Evolutionary conservation across 345 rosid species (phyloP).

Genomic region (Anastatica hierochuntica): DNA sequence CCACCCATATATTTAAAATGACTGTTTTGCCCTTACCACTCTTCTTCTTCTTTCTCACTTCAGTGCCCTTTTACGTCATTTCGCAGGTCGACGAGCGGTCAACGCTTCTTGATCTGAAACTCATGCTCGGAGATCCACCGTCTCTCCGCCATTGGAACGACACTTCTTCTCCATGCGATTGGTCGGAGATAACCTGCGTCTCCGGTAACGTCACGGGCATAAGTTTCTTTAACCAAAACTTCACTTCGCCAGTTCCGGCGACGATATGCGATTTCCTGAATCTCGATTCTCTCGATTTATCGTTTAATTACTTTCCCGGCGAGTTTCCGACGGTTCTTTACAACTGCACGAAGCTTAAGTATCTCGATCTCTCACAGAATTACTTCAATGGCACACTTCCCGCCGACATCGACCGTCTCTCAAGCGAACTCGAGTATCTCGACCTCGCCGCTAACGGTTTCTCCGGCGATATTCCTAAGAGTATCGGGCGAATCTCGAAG

Average conservation of each 20-base stretch:
- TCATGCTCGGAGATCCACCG: slow-evolving; percentile 46
- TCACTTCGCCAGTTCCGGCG: slow-evolving; percentile 39
- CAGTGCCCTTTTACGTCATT: slow-evolving; percentile 33
- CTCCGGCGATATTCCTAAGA: slow-evolving; percentile 58
- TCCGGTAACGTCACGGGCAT: slow-evolving; percentile 2
- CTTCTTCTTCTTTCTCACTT: slow-evolving; percentile 21
- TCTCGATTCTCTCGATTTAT: slow-evolving; percentile 35
- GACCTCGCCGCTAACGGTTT: slow-evolving; percentile 51
- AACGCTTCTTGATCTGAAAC: slow-evolving; percentile 48
- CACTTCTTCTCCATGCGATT: slow-evolving; percentile 48
- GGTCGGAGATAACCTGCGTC: slow-evolving; percentile 45
- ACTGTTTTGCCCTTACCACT: slow-evolving; percentile 8
- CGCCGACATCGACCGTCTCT: slow-evolving; percentile 39
- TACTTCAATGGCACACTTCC: slow-evolving; percentile 61
- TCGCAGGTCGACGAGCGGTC: slow-evolving; percentile 42
- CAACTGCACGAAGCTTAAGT: slow-evolving; percentile 48
- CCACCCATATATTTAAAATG: slow-evolving; percentile 22
- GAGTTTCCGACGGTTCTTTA: slow-evolving; percentile 51
- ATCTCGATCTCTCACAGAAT: slow-evolving; percentile 57
- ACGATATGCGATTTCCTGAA: slow-evolving; percentile 57
- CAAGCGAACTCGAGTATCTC: slow-evolving; percentile 33
- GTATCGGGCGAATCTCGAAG: slow-evolving; percentile 37
- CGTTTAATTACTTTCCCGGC: slow-evolving; percentile 43
- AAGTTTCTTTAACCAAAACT: slow-evolving; percentile 21
- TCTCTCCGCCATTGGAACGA: slow-evolving; percentile 51